Base-by-base conservation (phyloP, 129 eudicot species). In the Arctium minus region DNA sequence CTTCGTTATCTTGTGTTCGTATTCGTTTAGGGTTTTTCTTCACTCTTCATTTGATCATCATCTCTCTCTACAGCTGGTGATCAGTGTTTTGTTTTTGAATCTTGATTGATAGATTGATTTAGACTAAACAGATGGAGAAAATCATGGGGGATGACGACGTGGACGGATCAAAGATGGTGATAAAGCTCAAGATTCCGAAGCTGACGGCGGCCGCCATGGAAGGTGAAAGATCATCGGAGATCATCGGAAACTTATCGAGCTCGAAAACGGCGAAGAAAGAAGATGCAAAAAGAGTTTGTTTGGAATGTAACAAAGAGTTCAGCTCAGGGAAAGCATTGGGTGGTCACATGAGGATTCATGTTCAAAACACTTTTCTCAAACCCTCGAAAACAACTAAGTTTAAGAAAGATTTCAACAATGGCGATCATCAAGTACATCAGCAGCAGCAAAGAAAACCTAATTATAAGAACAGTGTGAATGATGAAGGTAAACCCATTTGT, bases 291-390 rank as follows among this genome's bases (percentile, higher is more conserved):
- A 84, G 86, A 84, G 86, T 82, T 80, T 92, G 94, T 72, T 42
- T 72, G 0, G 81, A 77, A 12, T 92, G 97, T 74, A 39, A 60
- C 12, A 92, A 90, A 31, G 97, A 74, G 81, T 92, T 92, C 27
- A 85, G 77, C 75, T 90, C 93, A 3, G 89, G 92, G 15, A 86
- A 92, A 84, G 97, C 94, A 30, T 81, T 92, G 27, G 93, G 94
- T 3, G 97, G 97, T 82, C 97, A 92, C 87, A 87, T 87, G 94
- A 90, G 97, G 38, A 53, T 92, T 60, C 97, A 92, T 76, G 75
- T 73, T 77, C 84, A 78, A 32, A 76, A 82, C 70, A 67, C 7
- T 56, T 38, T 36, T 50, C 18, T 35, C 13, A 72, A 72, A 73
- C 46, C 72, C 10, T 76, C 76, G 3, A 74, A 77, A 76, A 50